Conservation (phyloP, 2,329 filamentous ascomycete species). For the Calonectria honghensis region DNA sequence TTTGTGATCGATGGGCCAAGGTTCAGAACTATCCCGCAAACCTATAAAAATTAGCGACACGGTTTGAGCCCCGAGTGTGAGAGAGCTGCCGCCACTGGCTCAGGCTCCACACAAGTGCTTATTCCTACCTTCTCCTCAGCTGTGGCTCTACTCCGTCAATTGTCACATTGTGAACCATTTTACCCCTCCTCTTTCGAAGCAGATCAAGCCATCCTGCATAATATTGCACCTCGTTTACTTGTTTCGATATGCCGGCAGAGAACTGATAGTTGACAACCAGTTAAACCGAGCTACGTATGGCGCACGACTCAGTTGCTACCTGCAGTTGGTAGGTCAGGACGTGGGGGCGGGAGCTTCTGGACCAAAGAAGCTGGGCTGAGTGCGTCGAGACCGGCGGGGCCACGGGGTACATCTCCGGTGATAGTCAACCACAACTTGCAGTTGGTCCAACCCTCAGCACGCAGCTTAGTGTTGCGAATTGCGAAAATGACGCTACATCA, state of each 20-base stretch:
- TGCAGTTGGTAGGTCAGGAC: conserved; percentile 7
- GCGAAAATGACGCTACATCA: neutral
- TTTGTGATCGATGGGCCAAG: neutral
- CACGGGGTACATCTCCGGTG: neutral
- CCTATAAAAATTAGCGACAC: neutral
- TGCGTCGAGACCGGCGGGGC: neutral
- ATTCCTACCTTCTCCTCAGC: neutral
- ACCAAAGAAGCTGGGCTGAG: neutral
- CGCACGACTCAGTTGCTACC: neutral
- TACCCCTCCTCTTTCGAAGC: conserved; percentile 3
- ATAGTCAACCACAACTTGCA: neutral
- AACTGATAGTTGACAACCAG: neutral
- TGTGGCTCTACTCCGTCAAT: neutral
- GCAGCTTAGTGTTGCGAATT: neutral
- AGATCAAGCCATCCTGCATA: neutral
- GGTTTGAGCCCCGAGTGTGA: neutral
- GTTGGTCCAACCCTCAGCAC: neutral
- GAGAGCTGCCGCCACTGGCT: neutral
- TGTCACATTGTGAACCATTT: neutral
- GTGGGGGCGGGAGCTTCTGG: conserved; percentile 1
- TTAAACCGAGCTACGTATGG: neutral
- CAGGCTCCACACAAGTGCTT: neutral
- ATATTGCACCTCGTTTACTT: conserved; percentile 1
- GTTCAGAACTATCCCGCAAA: neutral
- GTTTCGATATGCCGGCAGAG: neutral